Base-by-base conservation (phyloP, 208 protist species). In the Leishmania amazonensis region DNA sequence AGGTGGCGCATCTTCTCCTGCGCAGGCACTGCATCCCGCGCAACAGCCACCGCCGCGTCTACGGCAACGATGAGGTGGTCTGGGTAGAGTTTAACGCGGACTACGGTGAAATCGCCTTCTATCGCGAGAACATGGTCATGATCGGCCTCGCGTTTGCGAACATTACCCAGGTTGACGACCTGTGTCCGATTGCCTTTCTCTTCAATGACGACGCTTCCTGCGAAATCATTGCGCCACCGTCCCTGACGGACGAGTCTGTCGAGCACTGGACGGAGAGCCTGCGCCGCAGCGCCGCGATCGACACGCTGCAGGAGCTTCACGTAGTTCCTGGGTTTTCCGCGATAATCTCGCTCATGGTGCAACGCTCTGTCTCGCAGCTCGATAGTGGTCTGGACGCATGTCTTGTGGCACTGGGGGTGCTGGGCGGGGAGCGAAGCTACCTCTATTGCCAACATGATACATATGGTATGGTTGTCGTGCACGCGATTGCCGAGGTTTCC, bases 31-130 rank as follows among this genome's bases (percentile, higher is more conserved):
- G 85, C 82, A 96, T 96, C 76, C 93, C 93, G 28, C 89, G 87
- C 31, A 96, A 95, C 86, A 88, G 79, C 47, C 85, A 93, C 58
- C 87, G 94, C 1, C 92, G 94, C 58, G 90, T 96, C 58, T 98
- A 92, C 74, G 95, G 95, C 70, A 91, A 95, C 75, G 90, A 96
- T 78, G 94, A 98, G 81, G 76, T 90, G 38, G 91, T 98, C 15
- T 98, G 95, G 94, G 87, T 98, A 4, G 92, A 98, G 85, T 89
- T 95, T n/a, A 96, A 98, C 81, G 91, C 94, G 0, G 95, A 96
- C 75, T 74, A 87, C 35, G 94, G 95, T 49, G 92, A 97, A 64
- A 96, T 97, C 65, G 91, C 88, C 64, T 97, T 95, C 67, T 98
- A 96, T 83, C 87, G 95, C n/a, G 94, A 96, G 38, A 89, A 93